Evolutionary conservation across 1,284 basidiomycete species (phyloP).

Genomic region (Microbotryum violaceum): DNA sequence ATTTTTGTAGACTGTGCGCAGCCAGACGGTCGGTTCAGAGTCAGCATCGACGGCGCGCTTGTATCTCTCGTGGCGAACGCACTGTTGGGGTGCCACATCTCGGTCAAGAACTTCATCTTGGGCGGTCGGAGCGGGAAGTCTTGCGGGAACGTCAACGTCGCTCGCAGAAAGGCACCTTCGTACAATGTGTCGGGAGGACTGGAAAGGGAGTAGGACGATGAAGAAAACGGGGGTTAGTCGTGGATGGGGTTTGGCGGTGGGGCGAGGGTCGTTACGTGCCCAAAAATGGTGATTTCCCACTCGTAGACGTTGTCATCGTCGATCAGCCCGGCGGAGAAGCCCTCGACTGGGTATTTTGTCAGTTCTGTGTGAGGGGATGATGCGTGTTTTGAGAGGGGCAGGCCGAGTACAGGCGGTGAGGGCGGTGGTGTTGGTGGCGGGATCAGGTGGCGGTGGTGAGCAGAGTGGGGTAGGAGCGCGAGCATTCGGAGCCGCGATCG

Average conservation of each 20-base stretch:
- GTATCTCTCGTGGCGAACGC: constrained; percentile 34
- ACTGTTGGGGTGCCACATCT: constrained; percentile 99
- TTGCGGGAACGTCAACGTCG: constrained; percentile 72
- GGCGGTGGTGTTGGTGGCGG: no score
- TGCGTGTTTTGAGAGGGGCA: background rate
- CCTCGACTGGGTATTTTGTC: constrained; percentile 64
- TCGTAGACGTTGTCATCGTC: constrained; percentile 87
- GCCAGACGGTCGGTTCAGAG: background rate
- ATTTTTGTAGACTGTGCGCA: constrained; percentile 67
- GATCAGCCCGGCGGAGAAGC: constrained; percentile 89
- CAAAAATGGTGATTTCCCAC: constrained; percentile 89
- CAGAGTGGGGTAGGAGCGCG: background rate
- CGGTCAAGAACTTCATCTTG: constrained; percentile 89
- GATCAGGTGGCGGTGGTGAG: no score
- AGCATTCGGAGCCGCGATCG: no score
- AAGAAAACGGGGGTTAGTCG: background rate
- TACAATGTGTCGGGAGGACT: constrained; percentile 44
- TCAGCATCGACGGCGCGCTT: no score
- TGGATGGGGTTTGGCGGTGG: background rate
- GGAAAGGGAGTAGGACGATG: background rate
- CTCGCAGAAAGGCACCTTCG: constrained; percentile 88
- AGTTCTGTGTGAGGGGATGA: constrained; percentile 14
- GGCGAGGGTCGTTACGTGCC: constrained; percentile 50
- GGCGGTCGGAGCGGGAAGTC: constrained; percentile 89
- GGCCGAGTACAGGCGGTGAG: background rate